Conservation (phyloP, 2,329 filamentous ascomycete species). For the Thermothelomyces thermophilus region DNA sequence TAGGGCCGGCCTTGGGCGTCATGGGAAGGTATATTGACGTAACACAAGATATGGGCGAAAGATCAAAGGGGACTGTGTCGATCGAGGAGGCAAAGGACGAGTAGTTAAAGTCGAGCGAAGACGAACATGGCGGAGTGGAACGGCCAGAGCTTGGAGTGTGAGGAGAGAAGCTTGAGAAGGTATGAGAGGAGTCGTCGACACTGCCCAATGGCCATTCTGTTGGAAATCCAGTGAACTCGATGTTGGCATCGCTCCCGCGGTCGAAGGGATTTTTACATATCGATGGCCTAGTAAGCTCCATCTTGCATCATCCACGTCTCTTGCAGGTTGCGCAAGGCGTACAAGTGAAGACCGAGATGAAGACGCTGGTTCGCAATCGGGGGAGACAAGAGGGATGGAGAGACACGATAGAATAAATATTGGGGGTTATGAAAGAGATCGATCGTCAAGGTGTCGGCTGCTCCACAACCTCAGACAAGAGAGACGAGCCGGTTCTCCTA, state of each 20-base stretch:
- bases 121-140: slow-evolving; percentile 27
- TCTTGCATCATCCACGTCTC: slow-evolving; percentile 9
- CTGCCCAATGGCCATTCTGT: slow-evolving; percentile 24
- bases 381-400: slow-evolving; percentile 3
- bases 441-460: slow-evolving; percentile 12
- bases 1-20: slow-evolving; percentile 15
- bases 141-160: slow-evolving; percentile 31
- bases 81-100: slow-evolving; percentile 26
- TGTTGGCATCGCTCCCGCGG: slow-evolving; percentile 24
- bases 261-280: slow-evolving; percentile 29
- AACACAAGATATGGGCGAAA: slow-evolving; percentile 30
- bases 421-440: slow-evolving; percentile 8
- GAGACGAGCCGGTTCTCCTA: slow-evolving; percentile 11
- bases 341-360: slow-evolving; percentile 1
- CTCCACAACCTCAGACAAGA: slow-evolving; percentile 17
- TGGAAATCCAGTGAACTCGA: slow-evolving; percentile 23
- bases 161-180: slow-evolving; percentile 28
- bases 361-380: slow-evolving; percentile 18
- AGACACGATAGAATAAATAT: no score
- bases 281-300: slow-evolving; percentile 16
- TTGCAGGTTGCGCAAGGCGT: neutral
- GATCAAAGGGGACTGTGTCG: slow-evolving; percentile 25
- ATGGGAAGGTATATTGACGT: slow-evolving; percentile 27
- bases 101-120: slow-evolving; percentile 22
- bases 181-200: slow-evolving; percentile 27